phyloP scores from a whole-genome alignment of 441 rosid genomes.

The Jatropha podagrica region DNA sequence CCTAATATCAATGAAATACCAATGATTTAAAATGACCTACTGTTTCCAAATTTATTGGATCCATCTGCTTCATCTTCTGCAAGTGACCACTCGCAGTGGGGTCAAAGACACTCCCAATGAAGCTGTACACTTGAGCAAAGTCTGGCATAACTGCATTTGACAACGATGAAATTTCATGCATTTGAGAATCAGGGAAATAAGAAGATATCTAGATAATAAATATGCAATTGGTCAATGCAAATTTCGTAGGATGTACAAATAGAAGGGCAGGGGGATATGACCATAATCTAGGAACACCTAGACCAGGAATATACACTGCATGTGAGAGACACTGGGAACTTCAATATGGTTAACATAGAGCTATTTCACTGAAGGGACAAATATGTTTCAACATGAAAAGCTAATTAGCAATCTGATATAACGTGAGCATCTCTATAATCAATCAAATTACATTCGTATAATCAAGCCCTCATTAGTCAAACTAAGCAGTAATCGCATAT shows the following conservation, averaged over 20 bases:
- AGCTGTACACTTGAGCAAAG: constrained; percentile 85
- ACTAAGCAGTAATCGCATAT: constrained; percentile 7
- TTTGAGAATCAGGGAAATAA: background rate
- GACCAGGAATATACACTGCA: background rate
- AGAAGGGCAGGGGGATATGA: background rate
- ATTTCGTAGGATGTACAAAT: background rate
- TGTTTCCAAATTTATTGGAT: constrained; percentile 80
- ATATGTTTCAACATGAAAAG: background rate
- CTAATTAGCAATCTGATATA: background rate
- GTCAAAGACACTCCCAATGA: constrained; percentile 94
- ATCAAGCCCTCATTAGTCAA: background rate
- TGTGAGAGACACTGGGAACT: background rate
- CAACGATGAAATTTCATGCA: constrained; percentile 18
- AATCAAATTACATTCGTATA: background rate
- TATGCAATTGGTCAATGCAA: background rate
- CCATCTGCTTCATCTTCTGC: constrained; percentile 87
- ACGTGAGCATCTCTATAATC: background rate
- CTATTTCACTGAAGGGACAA: background rate
- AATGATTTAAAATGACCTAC: constrained; percentile 37
- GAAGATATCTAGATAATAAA: background rate
- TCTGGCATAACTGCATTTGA: constrained; percentile 80
- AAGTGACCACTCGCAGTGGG: constrained; percentile 67
- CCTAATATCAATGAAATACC: background rate
- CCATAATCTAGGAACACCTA: too few species aligned
- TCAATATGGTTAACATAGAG: background rate